Evolutionary conservation across 441 rosid genomes (phyloP).

Genomic region (Gossypium schwendimanii): DNA sequence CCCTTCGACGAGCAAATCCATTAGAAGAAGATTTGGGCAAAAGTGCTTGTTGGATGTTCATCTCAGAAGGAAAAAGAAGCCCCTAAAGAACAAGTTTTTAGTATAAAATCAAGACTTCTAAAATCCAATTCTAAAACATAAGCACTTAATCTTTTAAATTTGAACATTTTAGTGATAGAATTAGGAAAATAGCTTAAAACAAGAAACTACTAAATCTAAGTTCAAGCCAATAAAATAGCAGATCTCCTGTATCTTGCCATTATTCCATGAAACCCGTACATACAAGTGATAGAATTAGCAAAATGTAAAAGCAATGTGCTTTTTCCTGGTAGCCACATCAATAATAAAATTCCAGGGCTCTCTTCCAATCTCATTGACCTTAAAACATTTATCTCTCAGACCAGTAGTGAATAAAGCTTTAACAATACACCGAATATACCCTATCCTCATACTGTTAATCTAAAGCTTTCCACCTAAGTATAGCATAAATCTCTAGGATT

Average conservation of each 20-base stretch:
- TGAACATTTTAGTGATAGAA: neutral
- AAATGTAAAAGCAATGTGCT: neutral
- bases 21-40: conserved; percentile 54
- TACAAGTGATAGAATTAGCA: neutral
- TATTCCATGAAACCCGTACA: neutral
- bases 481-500: neutral
- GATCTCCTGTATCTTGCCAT: neutral
- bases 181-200: neutral
- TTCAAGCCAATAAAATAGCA: neutral
- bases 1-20: conserved; percentile 60
- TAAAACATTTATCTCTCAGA: neutral
- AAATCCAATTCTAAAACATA: neutral
- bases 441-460: neutral
- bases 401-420: neutral
- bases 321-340: neutral
- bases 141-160: neutral
- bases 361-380: neutral
- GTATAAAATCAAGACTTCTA: neutral
- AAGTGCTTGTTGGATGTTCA: conserved; percentile 49
- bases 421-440: neutral
- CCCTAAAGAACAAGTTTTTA: conserved; percentile 1
- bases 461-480: neutral
- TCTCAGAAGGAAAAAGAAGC: conserved; percentile 13
- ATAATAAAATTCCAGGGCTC: neutral
- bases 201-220: neutral